These are phyloP conservation scores for Symbiotaphrina buchneri DNA, from an alignment of 495 filamentous ascomycete species.

Conservation along the genomic window DNA sequence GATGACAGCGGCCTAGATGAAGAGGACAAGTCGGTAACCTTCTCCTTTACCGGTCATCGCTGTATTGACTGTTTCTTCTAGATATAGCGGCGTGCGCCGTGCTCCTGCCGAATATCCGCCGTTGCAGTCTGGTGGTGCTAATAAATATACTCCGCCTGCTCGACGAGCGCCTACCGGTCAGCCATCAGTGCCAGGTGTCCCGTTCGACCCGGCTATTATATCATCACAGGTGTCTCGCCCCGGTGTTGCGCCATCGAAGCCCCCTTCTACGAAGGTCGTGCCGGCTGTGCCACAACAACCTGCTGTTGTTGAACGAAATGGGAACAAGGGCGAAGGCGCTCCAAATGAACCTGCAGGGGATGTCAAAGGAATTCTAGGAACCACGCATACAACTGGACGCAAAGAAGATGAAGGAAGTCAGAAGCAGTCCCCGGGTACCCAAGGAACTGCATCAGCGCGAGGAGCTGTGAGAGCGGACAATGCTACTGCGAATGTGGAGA, in stretches of 20 bases:
- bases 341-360: too few relatives aligned
- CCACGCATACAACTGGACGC: too few relatives aligned
- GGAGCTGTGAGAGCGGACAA: too few relatives aligned
- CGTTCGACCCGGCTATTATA: slow-evolving; percentile 65
- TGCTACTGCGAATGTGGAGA: slow-evolving; percentile 55
- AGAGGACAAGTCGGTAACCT: slow-evolving; percentile 46
- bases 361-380: too few relatives aligned
- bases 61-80: slow-evolving; percentile 12
- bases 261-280: neutral
- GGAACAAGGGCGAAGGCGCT: too few relatives aligned
- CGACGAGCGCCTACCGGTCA: slow-evolving; percentile 54
- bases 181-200: slow-evolving; percentile 46
- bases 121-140: slow-evolving; percentile 33
- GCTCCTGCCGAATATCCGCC: slow-evolving; percentile 44
- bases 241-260: slow-evolving; percentile 11
- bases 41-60: neutral
- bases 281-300: neutral
- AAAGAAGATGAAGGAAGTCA: too few relatives aligned
- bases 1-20: slow-evolving; percentile 55
- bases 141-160: slow-evolving; percentile 80
- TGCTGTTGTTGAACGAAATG: neutral
- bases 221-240: slow-evolving; percentile 39
- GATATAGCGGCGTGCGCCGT: slow-evolving; percentile 81
- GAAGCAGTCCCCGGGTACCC: too few relatives aligned
- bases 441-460: too few relatives aligned